Conservation (phyloP, 1,139 yeast genomes). For the Saccharomycopsis hybrid region DNA sequence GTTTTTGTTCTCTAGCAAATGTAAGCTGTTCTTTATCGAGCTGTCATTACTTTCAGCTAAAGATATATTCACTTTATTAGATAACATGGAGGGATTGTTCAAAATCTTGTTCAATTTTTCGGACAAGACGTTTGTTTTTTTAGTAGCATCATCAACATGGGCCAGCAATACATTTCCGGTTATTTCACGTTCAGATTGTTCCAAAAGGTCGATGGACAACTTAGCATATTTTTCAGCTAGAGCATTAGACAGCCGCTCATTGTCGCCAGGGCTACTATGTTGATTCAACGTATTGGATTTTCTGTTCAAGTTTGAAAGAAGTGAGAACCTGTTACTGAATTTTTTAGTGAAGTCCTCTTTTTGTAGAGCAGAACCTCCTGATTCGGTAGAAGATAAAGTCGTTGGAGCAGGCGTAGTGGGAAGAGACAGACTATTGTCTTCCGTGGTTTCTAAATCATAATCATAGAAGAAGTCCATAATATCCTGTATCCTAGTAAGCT, state of each 20-base stretch:
- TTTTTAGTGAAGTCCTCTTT: too few species aligned
- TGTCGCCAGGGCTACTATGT: not conserved
- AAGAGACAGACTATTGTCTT: too few species aligned
- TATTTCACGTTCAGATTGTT: not conserved
- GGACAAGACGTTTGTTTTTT: slow-evolving; percentile 1
- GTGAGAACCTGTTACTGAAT: too few species aligned
- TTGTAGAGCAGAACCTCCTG: too few species aligned
- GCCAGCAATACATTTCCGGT: not conserved
- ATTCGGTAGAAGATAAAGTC: too few species aligned
- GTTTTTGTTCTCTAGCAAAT: slow-evolving; percentile 39
- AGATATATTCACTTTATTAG: not conserved
- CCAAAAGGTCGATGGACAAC: slow-evolving; percentile 10
- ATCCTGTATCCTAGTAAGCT: not conserved
- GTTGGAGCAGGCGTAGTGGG: too few species aligned
- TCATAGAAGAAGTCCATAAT: slow-evolving; percentile 19
- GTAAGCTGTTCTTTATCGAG: slow-evolving; percentile 42
- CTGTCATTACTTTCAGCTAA: slow-evolving; percentile 34
- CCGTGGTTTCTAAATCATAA: slow-evolving; percentile 11
- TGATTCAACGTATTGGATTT: too few species aligned
- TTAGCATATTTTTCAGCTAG: slow-evolving; percentile 13
- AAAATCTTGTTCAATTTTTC: slow-evolving; percentile 13
- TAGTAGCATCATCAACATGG: not conserved
- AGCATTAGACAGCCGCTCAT: not conserved
- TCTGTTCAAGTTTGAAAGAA: too few species aligned
- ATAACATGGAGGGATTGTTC: slow-evolving; percentile 6